These are phyloP conservation scores for Buddleja alternifolia DNA, from an alignment of 257 asterid species.

Conservation along the genomic window DNA sequence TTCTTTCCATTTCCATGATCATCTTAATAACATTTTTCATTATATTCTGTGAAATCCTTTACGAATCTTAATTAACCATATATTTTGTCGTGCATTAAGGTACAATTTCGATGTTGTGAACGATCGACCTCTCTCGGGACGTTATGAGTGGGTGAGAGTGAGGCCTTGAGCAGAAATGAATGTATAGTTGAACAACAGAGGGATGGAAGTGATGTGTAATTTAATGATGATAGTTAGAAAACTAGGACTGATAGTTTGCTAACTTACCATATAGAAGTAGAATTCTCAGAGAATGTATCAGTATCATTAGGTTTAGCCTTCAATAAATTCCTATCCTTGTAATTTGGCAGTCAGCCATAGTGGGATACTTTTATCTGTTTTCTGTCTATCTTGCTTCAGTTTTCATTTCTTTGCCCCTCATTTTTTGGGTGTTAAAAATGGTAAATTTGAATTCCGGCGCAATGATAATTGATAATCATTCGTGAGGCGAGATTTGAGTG, in stretches of 20 bases:
- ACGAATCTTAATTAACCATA: not conserved
- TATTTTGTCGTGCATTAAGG: conserved; percentile 17
- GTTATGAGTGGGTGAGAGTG: conserved; percentile 64
- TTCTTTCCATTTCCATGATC: not conserved
- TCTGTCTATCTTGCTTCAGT: not conserved
- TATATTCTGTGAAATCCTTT: too few species aligned
- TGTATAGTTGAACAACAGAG: conserved; percentile 22
- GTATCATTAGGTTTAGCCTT: not conserved
- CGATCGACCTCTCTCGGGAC: conserved; percentile 69
- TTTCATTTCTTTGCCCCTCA: not conserved
- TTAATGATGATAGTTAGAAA: conserved; percentile 3
- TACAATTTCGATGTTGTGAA: conserved; percentile 64
- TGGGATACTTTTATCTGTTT: not conserved
- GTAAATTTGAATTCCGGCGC: not conserved
- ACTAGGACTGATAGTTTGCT: conserved; percentile 28
- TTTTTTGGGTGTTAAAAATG: not conserved
- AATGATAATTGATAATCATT: too few species aligned
- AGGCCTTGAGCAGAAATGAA: conserved; percentile 29
- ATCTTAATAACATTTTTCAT: too few species aligned
- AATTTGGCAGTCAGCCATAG: conserved; percentile 20
- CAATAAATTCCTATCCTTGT: conserved; percentile 29
- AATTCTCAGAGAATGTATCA: conserved; percentile 21
- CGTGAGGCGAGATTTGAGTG: too few species aligned
- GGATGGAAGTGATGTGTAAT: conserved; percentile 14
- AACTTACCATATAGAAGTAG: conserved; percentile 31